Conservation (phyloP, 2,329 filamentous ascomycete species). For the Dactylellina parvicollis region DNA sequence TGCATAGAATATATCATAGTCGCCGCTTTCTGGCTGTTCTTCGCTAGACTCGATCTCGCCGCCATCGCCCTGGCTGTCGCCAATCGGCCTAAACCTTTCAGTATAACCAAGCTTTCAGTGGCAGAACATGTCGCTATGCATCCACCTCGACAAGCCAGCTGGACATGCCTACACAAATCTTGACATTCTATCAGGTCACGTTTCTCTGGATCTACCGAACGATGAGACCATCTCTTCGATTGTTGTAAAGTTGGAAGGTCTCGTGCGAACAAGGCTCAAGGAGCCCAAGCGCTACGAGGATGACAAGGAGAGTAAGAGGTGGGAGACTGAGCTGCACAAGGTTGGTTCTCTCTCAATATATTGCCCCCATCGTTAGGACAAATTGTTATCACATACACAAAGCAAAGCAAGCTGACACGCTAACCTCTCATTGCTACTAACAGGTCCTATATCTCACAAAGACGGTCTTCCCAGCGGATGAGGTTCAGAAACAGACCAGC, state of each 20-base stretch:
- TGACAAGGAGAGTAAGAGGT: slow-evolving; percentile 61
- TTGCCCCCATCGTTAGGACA: too few relatives aligned
- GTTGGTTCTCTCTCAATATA: slow-evolving; percentile 57
- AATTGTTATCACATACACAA: neutral
- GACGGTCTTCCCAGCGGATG: slow-evolving; percentile 74
- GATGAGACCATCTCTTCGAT: slow-evolving; percentile 67
- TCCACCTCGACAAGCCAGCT: slow-evolving; percentile 50
- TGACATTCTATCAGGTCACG: slow-evolving; percentile 58
- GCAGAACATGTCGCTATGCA: slow-evolving; percentile 53
- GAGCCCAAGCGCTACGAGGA: slow-evolving; percentile 59
- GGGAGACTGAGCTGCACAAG: slow-evolving; percentile 65
- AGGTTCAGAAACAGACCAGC: slow-evolving; percentile 59
- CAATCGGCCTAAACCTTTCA: neutral
- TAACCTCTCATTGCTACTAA: slow-evolving; percentile 40
- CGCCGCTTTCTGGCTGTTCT: too few relatives aligned
- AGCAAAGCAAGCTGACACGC: neutral
- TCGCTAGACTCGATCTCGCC: neutral
- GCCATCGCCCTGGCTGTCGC: neutral
- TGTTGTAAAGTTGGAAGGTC: slow-evolving; percentile 83
- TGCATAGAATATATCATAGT: neutral
- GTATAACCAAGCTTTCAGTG: slow-evolving; percentile 1
- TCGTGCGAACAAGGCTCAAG: slow-evolving; percentile 73
- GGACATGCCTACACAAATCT: slow-evolving; percentile 53
- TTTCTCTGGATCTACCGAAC: slow-evolving; percentile 63
- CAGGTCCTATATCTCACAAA: slow-evolving; percentile 79